Conservation (phyloP, 257 asterid genomes). For the Voacanga thouarsii region DNA sequence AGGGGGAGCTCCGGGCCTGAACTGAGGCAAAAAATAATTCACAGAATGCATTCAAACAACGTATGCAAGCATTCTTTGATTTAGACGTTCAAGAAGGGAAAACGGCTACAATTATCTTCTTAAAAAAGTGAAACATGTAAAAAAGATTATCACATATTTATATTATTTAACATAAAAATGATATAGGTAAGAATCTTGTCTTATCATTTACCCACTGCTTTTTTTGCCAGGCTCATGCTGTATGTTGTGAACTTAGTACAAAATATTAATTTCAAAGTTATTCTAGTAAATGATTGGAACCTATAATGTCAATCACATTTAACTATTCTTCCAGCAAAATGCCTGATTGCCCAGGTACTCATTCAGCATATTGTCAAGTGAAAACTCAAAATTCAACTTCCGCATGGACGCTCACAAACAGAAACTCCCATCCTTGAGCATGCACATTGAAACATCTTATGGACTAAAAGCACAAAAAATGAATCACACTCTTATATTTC, state of each 20-base stretch:
- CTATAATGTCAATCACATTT: too few relatives aligned
- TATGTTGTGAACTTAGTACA: too few relatives aligned
- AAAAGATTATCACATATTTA: not conserved
- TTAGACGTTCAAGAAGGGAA: not conserved
- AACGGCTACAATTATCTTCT: not conserved
- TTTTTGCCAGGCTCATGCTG: too few relatives aligned
- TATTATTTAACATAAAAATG: not conserved
- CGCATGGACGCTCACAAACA: not conserved
- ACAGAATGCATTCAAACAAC: not conserved
- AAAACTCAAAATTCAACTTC: not conserved
- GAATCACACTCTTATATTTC: too few relatives aligned
- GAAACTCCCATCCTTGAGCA: not conserved
- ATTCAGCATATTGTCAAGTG: too few relatives aligned
- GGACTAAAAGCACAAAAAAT: not conserved
- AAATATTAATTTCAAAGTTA: too few relatives aligned
- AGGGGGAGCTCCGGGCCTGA: too few relatives aligned
- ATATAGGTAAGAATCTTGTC: too few relatives aligned
- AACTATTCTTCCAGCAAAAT: too few relatives aligned
- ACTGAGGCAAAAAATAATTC: slow-evolving; percentile 1
- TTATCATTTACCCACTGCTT: too few relatives aligned
- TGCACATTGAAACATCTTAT: not conserved
- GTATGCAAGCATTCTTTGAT: not conserved
- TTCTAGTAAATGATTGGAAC: too few relatives aligned
- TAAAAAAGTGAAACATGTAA: not conserved
- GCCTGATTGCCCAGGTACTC: too few relatives aligned